Percentiles rank a stretch among this genome's conserved stretches.
These are phyloP conservation scores for Oehlia diaphana DNA, from an alignment of 192 early-diverging fungal genomes.

Conservation along the genomic window DNA sequence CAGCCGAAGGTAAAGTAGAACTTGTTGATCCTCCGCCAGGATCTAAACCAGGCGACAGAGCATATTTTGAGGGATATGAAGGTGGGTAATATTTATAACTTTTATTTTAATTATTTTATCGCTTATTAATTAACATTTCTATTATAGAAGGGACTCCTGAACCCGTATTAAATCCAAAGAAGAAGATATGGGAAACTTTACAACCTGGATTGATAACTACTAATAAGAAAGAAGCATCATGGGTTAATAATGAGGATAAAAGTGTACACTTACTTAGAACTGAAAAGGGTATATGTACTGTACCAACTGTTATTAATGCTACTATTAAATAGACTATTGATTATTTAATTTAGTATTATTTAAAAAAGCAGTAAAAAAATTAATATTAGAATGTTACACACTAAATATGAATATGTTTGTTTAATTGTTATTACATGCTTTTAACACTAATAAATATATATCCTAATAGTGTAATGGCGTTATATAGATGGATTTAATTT, in stretches of 20 bases:
- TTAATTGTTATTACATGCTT: too few species aligned
- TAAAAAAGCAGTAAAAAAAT: neutral
- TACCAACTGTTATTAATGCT: conserved; percentile 63
- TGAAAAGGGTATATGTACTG: conserved; percentile 54
- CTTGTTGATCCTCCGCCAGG: conserved; percentile 86
- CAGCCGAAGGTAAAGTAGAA: conserved; percentile 86
- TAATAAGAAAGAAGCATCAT: conserved; percentile 65
- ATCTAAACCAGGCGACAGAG: conserved; percentile 84
- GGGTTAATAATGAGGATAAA: conserved; percentile 53
- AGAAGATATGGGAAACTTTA: conserved; percentile 97
- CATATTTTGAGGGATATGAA: conserved; percentile 90
- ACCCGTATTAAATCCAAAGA: conserved; percentile 93
- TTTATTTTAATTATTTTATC: conserved; percentile 5
- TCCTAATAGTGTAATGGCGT: too few species aligned
- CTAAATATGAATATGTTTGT: too few species aligned
- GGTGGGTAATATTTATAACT: conserved; percentile 39
- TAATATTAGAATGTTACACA: too few species aligned
- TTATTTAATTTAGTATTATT: neutral
- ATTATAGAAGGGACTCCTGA: conserved; percentile 67
- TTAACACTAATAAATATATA: too few species aligned
- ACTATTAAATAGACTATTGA: conserved; percentile 63
- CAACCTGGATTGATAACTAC: conserved; percentile 84
- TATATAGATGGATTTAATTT: too few species aligned
- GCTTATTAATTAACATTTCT: conserved; percentile 11
- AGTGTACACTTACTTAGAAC: conserved; percentile 46